Base-by-base conservation (phyloP, 345 rosid species). In the Psidium guajava region DNA sequence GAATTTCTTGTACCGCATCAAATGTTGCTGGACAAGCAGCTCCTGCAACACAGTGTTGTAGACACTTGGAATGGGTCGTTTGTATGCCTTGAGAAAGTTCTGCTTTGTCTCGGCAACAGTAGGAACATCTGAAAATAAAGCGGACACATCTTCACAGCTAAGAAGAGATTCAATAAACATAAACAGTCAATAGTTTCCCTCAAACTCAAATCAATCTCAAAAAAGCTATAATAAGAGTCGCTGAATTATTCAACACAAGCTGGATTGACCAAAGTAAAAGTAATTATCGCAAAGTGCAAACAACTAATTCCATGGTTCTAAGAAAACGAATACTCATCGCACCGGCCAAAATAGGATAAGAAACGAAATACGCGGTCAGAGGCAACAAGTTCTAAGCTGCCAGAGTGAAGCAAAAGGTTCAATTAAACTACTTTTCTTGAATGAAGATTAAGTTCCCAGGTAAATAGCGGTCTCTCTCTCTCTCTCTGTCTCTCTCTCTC, bases 21-120 rank as follows among this genome's bases (percentile, higher is more conserved):
- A 90, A 91, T 97, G 99, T 82, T 97, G 99, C 92, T 95, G 99
- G 81, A 97, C 99, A 36, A 96, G 92, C 88, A 97, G 87, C 90
- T 97, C 99, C 90, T 94, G 99, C 27, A 97, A 86, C 59, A 97
- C 98, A 0, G 93, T 90, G 90, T 93, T 96, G 89, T 97, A 97
- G 88, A 97, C 88, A 87, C 99, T 94, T 25, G 99, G 99, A 89
- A 97, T 96, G 3, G 99, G 99, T 36, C 92, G 92, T 86, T 92
- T 97, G 59, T 96, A 97, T 16, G 95, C 95, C 90, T 91, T 92
- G 40, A 97, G 89, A 88, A 97, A 97, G 82, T 91, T 94, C 20
- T 75, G 88, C 93, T 97, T 97, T 21, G 99, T 97, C 87, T 97
- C 96, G 3, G 98, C 77, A 53, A 97, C 99, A 82, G 98, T 95